These are phyloP conservation scores for Irineochytrium annulatum DNA, from an alignment of 192 early-diverging fungal species.

Conservation along the genomic window DNA sequence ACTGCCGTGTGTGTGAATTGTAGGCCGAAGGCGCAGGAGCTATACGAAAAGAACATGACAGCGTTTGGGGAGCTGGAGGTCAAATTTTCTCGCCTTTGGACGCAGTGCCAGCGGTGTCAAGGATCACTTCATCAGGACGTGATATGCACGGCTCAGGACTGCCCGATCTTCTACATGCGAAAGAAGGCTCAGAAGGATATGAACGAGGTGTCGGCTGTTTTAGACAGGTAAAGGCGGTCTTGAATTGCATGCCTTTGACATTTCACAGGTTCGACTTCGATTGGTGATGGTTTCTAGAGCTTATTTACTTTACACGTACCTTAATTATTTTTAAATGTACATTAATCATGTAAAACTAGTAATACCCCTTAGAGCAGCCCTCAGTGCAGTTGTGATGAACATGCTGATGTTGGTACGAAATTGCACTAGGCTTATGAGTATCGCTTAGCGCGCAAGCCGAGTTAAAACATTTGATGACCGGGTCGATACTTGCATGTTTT, in stretches of 20 bases:
- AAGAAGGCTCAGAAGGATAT: slow-evolving; percentile 94
- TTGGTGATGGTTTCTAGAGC: not conserved
- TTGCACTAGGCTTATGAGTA: too few relatives aligned
- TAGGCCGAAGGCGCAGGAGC: slow-evolving; percentile 59
- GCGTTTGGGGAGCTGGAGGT: slow-evolving; percentile 69
- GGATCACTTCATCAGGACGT: slow-evolving; percentile 86
- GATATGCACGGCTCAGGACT: slow-evolving; percentile 91
- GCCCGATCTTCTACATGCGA: slow-evolving; percentile 99
- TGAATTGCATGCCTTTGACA: slow-evolving; percentile 36
- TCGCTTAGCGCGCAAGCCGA: too few relatives aligned
- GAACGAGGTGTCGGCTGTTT: slow-evolving; percentile 60
- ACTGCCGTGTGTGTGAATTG: slow-evolving; percentile 81
- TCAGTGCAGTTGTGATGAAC: too few relatives aligned
- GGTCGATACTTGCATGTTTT: too few relatives aligned
- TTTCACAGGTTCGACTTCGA: not conserved
- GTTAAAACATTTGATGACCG: too few relatives aligned
- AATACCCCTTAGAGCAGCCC: too few relatives aligned
- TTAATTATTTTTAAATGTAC: too few relatives aligned
- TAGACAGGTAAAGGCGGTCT: slow-evolving; percentile 49
- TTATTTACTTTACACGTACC: too few relatives aligned
- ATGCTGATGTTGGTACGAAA: too few relatives aligned
- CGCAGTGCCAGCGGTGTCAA: slow-evolving; percentile 96
- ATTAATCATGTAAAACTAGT: too few relatives aligned
- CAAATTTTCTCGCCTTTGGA: slow-evolving; percentile 87
- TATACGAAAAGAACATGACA: slow-evolving; percentile 73